These are phyloP conservation scores for Glonium stellatum DNA, from an alignment of 495 filamentous ascomycete species.

Conservation along the genomic window DNA sequence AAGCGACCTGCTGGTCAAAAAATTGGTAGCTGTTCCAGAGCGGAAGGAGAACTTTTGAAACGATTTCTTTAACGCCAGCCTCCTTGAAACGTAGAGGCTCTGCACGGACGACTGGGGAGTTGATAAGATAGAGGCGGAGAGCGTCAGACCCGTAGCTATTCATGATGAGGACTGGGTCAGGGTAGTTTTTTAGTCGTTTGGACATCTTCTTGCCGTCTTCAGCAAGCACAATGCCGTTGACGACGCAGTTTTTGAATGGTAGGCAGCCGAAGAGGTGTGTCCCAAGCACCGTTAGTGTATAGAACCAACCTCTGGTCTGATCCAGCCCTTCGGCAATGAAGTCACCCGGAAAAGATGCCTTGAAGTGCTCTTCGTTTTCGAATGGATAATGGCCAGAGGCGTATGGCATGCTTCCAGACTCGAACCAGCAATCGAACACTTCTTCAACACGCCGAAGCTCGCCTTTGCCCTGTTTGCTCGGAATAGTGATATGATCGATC, in stretches of 20 bases:
- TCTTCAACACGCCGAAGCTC: conserved; percentile 73
- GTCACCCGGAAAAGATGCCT: conserved; percentile 80
- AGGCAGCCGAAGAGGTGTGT: conserved; percentile 83
- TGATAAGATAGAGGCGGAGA: conserved; percentile 90
- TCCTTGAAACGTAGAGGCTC: conserved; percentile 92
- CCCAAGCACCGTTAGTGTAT: conserved; percentile 83
- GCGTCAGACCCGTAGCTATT: conserved; percentile 88
- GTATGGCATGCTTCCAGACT: conserved; percentile 95
- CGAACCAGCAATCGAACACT: conserved; percentile 97
- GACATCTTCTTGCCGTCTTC: conserved; percentile 99
- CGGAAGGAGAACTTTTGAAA: conserved; percentile 86
- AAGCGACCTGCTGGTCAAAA: conserved; percentile 88
- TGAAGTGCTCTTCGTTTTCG: conserved; percentile 79
- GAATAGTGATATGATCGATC: conserved; percentile 94
- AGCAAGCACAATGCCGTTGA: conserved; percentile 91
- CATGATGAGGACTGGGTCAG: conserved; percentile 81
- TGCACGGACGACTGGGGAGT: conserved; percentile 91
- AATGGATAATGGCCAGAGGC: conserved; percentile 92
- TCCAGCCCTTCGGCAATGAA: conserved; percentile 97
- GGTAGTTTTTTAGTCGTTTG: conserved; percentile 95
- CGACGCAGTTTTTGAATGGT: conserved; percentile 94
- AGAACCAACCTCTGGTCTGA: conserved; percentile 96
- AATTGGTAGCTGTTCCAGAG: conserved; percentile 98
- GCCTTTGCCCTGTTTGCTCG: conserved; percentile 84
- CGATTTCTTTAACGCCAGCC: conserved; percentile 87